phyloP scores from a whole-genome alignment of 345 rosid species.

The Abelmoschus esculentus region DNA sequence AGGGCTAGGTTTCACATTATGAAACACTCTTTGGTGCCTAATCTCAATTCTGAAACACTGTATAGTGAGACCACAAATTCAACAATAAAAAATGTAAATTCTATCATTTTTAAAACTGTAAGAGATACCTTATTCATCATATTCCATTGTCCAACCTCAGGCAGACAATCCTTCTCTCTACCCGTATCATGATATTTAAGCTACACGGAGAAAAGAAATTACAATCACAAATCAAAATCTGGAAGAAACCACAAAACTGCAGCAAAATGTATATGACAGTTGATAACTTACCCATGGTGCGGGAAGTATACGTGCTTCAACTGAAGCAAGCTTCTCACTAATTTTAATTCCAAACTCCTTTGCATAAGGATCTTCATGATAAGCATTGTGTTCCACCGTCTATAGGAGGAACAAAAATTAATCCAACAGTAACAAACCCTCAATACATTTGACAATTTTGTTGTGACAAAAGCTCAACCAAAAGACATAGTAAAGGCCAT shows the following conservation, averaged over 20 bases:
- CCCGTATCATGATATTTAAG: too few relatives aligned
- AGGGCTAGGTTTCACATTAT: too few relatives aligned
- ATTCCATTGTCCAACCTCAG: slow-evolving; percentile 34
- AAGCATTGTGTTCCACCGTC: slow-evolving; percentile 81
- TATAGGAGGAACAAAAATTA: slow-evolving; percentile 16
- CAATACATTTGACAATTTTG: neutral
- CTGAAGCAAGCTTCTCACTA: slow-evolving; percentile 76
- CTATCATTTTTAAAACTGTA: too few relatives aligned
- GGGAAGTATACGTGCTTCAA: slow-evolving; percentile 94
- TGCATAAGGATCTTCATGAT: slow-evolving; percentile 69
- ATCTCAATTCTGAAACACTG: too few relatives aligned
- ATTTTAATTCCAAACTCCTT: slow-evolving; percentile 95
- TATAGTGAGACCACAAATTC: too few relatives aligned
- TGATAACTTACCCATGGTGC: slow-evolving; percentile 67
- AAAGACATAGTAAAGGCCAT: neutral
- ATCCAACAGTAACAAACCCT: neutral
- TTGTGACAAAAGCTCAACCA: neutral
- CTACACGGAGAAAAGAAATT: neutral
- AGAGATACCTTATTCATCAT: slow-evolving; percentile 68
- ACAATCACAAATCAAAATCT: neutral
- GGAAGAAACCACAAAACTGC: neutral
- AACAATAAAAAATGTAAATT: too few relatives aligned
- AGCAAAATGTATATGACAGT: neutral
- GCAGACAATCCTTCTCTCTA: too few relatives aligned
- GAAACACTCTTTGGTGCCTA: too few relatives aligned